Evolutionary conservation across 176 grass and related monocot genomes (phyloP).

Genomic region (Lolium rigidum): DNA sequence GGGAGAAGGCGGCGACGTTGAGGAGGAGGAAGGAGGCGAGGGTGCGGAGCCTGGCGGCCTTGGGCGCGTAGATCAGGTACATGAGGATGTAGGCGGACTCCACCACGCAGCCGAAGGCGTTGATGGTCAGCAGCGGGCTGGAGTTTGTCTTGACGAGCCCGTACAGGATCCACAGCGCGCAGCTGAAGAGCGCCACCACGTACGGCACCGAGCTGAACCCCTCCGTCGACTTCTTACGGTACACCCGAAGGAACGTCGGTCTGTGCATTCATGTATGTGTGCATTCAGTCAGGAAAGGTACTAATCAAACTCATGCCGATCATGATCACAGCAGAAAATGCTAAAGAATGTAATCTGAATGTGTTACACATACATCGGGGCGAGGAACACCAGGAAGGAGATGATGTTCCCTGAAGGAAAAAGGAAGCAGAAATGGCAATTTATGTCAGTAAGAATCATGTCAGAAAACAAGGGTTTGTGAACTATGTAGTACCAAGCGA

Average conservation of each 20-base stretch:
- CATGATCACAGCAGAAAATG: not conserved
- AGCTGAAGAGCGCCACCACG: conserved; percentile 89
- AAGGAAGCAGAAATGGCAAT: not conserved
- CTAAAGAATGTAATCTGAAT: not conserved
- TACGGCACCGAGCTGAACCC: conserved; percentile 88
- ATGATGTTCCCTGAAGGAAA: conserved; percentile 73
- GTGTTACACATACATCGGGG: conserved; percentile 59
- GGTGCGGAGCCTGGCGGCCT: conserved; percentile 41
- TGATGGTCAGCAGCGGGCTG: conserved; percentile 79
- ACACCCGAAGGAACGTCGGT: conserved; percentile 73
- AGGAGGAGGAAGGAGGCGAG: conserved; percentile 63
- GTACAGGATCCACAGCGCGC: conserved; percentile 87
- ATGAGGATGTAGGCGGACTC: conserved; percentile 70
- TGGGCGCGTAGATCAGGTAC: conserved; percentile 75
- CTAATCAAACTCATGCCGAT: not conserved
- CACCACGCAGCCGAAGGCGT: conserved; percentile 74
- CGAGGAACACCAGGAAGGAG: conserved; percentile 91
- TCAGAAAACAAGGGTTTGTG: not conserved
- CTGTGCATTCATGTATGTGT: conserved; percentile 20
- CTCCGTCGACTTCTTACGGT: conserved; percentile 75
- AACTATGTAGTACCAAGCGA: not conserved
- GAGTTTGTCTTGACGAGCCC: conserved; percentile 74
- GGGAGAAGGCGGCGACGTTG: conserved; percentile 65
- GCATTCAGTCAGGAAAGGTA: not conserved
- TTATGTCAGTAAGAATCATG: conserved; percentile 21